Conservation (phyloP, 306 rosid species). For the Begonia loranthoides region DNA sequence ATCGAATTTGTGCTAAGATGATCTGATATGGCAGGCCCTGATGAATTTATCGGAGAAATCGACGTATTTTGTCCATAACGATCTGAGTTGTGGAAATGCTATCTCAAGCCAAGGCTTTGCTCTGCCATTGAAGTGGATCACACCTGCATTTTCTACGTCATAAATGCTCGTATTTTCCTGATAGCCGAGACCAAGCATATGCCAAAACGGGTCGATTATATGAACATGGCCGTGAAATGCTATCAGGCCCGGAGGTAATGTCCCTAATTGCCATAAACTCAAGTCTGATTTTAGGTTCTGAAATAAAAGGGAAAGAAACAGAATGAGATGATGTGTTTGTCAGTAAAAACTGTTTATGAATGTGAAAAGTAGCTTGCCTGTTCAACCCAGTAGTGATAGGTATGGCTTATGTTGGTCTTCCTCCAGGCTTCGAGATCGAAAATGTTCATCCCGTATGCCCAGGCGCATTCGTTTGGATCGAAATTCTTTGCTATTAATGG, state of each 20-base stretch:
- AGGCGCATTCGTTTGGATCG: constrained; percentile 73
- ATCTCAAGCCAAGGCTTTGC: constrained; percentile 99
- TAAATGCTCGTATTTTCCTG: constrained; percentile 69
- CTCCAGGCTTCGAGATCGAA: constrained; percentile 96
- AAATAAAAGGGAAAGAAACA: constrained; percentile 10
- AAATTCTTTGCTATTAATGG: constrained; percentile 55
- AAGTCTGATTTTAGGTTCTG: constrained; percentile 96
- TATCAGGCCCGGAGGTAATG: constrained; percentile 95
- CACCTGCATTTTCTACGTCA: constrained; percentile 70
- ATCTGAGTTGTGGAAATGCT: constrained; percentile 66
- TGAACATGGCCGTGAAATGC: constrained; percentile 93
- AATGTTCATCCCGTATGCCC: constrained; percentile 99
- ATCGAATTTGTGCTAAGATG: constrained; percentile 36
- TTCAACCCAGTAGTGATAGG: constrained; percentile 83
- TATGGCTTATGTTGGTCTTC: constrained; percentile 79
- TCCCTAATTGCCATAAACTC: constrained; percentile 97
- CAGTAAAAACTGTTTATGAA: not conserved
- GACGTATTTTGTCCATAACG: constrained; percentile 71
- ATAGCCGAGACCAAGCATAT: constrained; percentile 93
- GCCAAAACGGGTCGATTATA: constrained; percentile 88
- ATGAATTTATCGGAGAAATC: constrained; percentile 86
- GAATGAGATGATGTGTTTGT: no score
- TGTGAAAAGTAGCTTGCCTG: constrained; percentile 29
- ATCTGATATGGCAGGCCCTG: constrained; percentile 72
- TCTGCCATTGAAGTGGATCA: constrained; percentile 90